Evolutionary conservation across 2,329 filamentous ascomycete species (phyloP).

Genomic region (Epichloe uncinata): DNA sequence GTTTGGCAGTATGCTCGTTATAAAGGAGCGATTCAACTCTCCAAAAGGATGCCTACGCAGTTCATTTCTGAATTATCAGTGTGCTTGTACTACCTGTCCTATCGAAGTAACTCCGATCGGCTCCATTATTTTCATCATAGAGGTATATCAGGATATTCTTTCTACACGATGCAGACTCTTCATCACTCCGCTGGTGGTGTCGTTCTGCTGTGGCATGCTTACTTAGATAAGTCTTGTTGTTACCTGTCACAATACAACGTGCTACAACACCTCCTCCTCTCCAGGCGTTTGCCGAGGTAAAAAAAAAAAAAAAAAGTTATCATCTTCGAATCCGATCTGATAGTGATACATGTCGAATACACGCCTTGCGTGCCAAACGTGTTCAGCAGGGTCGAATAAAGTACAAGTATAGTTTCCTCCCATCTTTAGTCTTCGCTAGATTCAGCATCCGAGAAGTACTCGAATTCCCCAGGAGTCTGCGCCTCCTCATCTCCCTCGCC

Average conservation of each 20-base stretch:
- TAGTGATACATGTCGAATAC: conserved; percentile 9
- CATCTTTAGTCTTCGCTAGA: conserved; percentile 20
- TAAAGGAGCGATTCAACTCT: too few relatives aligned
- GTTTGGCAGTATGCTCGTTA: too few relatives aligned
- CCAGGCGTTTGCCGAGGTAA: neutral
- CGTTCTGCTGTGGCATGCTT: neutral
- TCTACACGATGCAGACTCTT: neutral
- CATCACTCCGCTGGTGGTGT: too few relatives aligned
- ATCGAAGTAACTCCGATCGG: too few relatives aligned
- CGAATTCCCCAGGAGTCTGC: conserved; percentile 55
- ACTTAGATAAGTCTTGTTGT: neutral
- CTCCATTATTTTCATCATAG: too few relatives aligned
- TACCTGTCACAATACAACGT: neutral
- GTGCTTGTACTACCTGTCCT: too few relatives aligned
- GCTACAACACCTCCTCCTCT: neutral
- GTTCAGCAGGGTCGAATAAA: neutral
- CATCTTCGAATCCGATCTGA: neutral
- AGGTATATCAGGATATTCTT: neutral
- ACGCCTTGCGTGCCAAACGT: neutral
- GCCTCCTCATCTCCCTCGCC: conserved; percentile 63
- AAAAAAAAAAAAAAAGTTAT: too few relatives aligned
- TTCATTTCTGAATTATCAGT: too few relatives aligned
- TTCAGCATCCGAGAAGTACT: conserved; percentile 61
- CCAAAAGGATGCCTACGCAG: too few relatives aligned
- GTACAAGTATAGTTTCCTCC: neutral